Conservation (phyloP, 257 asterid species). For the Nicotiana knightiana region DNA sequence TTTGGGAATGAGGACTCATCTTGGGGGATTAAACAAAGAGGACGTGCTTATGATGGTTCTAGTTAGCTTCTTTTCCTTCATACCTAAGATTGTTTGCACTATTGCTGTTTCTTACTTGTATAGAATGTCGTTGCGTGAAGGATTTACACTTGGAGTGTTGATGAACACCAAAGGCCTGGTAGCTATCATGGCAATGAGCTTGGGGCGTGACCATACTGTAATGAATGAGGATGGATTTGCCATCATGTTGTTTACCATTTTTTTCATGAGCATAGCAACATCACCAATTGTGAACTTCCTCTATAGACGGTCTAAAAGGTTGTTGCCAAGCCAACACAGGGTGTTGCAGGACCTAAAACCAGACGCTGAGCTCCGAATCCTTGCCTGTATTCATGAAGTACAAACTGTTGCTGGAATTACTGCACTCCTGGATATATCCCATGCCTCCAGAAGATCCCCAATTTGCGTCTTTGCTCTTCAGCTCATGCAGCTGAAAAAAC, state of each 20-base stretch:
- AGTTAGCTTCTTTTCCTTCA: conserved; percentile 4
- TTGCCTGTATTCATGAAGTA: conserved; percentile 19
- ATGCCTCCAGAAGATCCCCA: conserved; percentile 19
- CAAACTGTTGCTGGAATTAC: conserved; percentile 18
- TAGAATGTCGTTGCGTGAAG: conserved; percentile 11
- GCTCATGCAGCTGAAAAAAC: conserved; percentile 18
- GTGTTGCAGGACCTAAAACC: conserved; percentile 13
- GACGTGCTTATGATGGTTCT: not conserved
- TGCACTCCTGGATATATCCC: conserved; percentile 9
- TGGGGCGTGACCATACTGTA: conserved; percentile 22
- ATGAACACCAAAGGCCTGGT: conserved; percentile 20
- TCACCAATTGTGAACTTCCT: conserved; percentile 18
- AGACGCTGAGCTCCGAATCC: conserved; percentile 17
- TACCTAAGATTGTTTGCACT: conserved; percentile 16
- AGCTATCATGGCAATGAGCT: conserved; percentile 11
- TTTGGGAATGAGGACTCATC: conserved; percentile 14
- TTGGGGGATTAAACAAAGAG: not conserved
- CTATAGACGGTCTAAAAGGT: conserved; percentile 7
- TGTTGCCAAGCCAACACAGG: conserved; percentile 18
- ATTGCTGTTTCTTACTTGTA: conserved; percentile 11
- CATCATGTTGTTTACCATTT: conserved; percentile 9
- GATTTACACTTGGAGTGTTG: conserved; percentile 17
- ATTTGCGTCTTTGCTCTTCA: conserved; percentile 18
- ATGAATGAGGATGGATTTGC: conserved; percentile 2
- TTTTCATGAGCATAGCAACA: conserved; percentile 11